Evolutionary conservation across 352 stramenopile genomes (phyloP), one percentile per base, ranked within the genome.

Genomic region (Globisporangium ultimum): DNA sequence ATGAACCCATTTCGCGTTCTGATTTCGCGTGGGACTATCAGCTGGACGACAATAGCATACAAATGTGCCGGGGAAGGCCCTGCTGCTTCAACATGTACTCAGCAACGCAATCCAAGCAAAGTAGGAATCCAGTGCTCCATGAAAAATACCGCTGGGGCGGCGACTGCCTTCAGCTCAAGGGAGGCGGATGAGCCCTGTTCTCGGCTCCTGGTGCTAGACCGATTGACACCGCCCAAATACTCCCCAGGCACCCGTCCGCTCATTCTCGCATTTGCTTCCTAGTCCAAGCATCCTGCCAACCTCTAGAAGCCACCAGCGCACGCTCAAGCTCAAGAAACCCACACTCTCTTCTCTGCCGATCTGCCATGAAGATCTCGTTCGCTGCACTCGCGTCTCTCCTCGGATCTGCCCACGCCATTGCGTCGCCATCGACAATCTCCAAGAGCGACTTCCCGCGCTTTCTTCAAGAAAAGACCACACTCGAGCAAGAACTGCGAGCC

Each of bases 391-490:
- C 60, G 3, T 48, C 63, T 46, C 48, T 75, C 34, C 53, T 52
- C 14, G 17, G 61, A n/a, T 15, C 55, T 10, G 60, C 64, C 0
- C n/a, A 71, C 24, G 65, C 55, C 10, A 53, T 49, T 36, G 18
- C 64, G 11, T 65, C 43, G 42, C 45, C 72, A 36, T 36, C 28
- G 28, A 10, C 8, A 0, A 36, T 36, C 28, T 36, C 28, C 67
- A 67, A 1, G 58, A 64, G 15, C 66, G 28, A 72, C 17, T 71
- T 77, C 48, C 51, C 49, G 2, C 71, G 82, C 32, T 88, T 84
- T 36, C 70, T 88, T 10, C 67, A 73, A 22, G 68, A 85, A 32
- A 77, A 75, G 51, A 12, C 60, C 4, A 43, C 40, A 17, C 65
- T 89, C 20, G 61, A 74, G 13, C 57, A 60, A 1, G 80, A 87